phyloP scores from a whole-genome alignment of 2,329 filamentous ascomycete species.

The Pseudopyrenochaeta lycopersici region DNA sequence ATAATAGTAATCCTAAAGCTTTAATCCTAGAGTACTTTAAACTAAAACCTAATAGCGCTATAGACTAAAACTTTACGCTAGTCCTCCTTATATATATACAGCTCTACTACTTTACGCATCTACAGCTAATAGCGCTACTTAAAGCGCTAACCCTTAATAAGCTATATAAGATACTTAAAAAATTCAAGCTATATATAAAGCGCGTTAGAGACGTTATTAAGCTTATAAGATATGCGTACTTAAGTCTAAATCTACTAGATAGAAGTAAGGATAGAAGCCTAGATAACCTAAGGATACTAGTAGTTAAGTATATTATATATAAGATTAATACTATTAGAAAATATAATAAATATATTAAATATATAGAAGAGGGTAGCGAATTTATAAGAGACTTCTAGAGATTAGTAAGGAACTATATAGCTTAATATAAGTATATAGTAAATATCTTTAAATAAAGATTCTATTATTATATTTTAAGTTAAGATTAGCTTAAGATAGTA shows the following conservation, averaged over 20 bases:
- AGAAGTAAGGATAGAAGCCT: conserved; percentile 13
- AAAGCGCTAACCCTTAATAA: conserved; percentile 22
- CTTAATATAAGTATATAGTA: not conserved
- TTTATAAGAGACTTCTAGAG: conserved; percentile 33
- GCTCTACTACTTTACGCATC: conserved; percentile 20
- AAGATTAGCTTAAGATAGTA: too few species aligned
- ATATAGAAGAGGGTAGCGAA: conserved; percentile 32
- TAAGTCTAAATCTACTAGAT: too few species aligned
- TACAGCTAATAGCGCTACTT: conserved; percentile 15
- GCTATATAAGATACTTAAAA: conserved; percentile 20
- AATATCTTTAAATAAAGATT: too few species aligned
- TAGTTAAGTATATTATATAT: conserved; percentile 28
- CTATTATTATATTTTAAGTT: too few species aligned
- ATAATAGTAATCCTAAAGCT: conserved; percentile 16
- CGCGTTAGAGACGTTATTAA: conserved; percentile 21
- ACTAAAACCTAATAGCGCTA: conserved; percentile 20
- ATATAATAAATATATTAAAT: conserved; percentile 15
- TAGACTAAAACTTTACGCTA: conserved; percentile 28
- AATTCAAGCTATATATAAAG: conserved; percentile 16
- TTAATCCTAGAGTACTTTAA: conserved; percentile 19
- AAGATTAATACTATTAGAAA: conserved; percentile 24
- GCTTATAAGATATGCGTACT: too few species aligned
- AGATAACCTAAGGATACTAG: conserved; percentile 20
- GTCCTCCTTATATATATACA: conserved; percentile 23
- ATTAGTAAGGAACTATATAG: conserved; percentile 10